Conservation (phyloP, 2,329 filamentous ascomycete genomes). For the Dactylonectria macrodidyma region DNA sequence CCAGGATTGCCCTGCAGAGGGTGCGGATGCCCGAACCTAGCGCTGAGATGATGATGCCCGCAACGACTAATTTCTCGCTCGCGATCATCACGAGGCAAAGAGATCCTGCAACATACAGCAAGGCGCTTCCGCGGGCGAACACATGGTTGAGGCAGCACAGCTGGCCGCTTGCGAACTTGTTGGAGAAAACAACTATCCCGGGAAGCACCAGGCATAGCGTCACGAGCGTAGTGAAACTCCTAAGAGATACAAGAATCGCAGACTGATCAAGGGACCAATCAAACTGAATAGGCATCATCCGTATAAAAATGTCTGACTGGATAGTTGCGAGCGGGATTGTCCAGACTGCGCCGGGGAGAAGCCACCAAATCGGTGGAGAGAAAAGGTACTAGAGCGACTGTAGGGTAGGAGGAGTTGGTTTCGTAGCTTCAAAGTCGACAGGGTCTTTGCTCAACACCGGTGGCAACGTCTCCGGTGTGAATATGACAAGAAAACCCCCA, state of each 20-base stretch:
- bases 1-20: conserved; percentile 46
- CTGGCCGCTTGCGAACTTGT: conserved; percentile 13
- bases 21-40: conserved; percentile 46
- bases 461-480: conserved; percentile 44
- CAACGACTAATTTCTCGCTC: conserved; percentile 36
- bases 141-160: conserved; percentile 31
- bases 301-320: conserved; percentile 43
- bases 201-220: conserved; percentile 45
- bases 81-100: conserved; percentile 43
- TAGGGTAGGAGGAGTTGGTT: conserved; percentile 1
- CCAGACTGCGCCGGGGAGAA: conserved; percentile 45
- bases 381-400: conserved; percentile 35
- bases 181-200: conserved; percentile 26
- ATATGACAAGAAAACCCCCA: conserved; percentile 36
- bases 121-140: conserved; percentile 40
- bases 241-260: conserved; percentile 43
- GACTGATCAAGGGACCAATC: conserved; percentile 41
- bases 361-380: conserved; percentile 37
- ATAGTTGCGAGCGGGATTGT: conserved; percentile 40
- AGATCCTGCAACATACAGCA: conserved; percentile 43
- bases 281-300: conserved; percentile 48
- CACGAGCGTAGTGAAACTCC: conserved; percentile 40
- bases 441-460: neutral
- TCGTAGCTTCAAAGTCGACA: conserved; percentile 1
- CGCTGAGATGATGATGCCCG: conserved; percentile 40